phyloP scores from a whole-genome alignment of 176 grass and related monocot species.

The Ananas comosus region DNA sequence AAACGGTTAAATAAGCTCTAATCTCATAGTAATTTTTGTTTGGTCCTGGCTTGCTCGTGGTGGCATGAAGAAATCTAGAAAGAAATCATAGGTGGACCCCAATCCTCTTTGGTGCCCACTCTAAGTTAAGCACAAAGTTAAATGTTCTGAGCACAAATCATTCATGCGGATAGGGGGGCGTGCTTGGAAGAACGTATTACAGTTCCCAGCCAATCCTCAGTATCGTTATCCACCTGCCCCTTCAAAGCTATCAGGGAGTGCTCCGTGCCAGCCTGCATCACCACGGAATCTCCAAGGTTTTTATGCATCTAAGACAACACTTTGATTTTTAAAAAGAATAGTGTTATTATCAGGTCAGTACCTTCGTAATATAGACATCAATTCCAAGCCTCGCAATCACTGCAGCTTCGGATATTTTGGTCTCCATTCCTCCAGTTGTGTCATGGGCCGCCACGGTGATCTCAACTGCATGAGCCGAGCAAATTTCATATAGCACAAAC shows the following conservation, averaged over 20 bases:
- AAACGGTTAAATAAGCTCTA: too few species aligned
- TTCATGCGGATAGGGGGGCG: not conserved
- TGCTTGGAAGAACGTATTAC: conserved; percentile 58
- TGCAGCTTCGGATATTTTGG: conserved; percentile 87
- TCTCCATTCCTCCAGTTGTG: conserved; percentile 87
- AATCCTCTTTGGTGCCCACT: too few species aligned
- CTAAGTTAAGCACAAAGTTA: too few species aligned
- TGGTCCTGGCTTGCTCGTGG: too few species aligned
- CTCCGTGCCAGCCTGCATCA: conserved; percentile 55
- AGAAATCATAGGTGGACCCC: too few species aligned
- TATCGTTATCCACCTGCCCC: conserved; percentile 45
- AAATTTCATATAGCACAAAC: not conserved
- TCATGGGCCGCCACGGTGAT: conserved; percentile 89
- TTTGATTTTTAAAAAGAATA: not conserved
- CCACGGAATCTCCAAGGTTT: not conserved
- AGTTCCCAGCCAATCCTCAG: conserved; percentile 76
- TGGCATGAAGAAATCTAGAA: too few species aligned
- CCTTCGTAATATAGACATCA: conserved; percentile 89
- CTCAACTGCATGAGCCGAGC: conserved; percentile 36
- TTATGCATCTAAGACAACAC: not conserved
- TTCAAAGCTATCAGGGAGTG: conserved; percentile 61
- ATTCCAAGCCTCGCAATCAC: conserved; percentile 73
- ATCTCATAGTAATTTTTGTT: too few species aligned
- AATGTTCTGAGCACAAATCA: too few species aligned
- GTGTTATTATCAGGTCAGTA: conserved; percentile 1